phyloP scores from a whole-genome alignment of 2,329 filamentous ascomycete genomes.

The Cephalotrichum gorgonifer region DNA sequence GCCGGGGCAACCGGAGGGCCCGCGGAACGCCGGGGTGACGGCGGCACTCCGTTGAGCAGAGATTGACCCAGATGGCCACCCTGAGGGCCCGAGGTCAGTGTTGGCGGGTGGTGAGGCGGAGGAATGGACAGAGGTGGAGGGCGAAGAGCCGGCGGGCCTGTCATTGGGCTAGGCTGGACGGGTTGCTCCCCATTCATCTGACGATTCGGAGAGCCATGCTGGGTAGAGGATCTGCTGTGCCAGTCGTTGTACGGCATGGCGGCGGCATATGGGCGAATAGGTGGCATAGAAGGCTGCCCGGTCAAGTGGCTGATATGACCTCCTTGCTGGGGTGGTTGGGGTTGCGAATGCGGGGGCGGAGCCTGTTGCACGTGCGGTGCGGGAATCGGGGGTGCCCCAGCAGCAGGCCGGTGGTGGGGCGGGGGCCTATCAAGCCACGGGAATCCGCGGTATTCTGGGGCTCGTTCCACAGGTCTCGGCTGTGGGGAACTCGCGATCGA shows the following conservation, averaged over 20 bases:
- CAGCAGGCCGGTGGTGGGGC: not conserved
- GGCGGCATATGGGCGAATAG: conserved; percentile 17
- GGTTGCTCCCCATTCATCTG: conserved; percentile 38
- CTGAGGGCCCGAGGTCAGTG: conserved; percentile 28
- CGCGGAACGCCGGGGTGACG: conserved; percentile 11
- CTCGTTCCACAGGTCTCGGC: not conserved
- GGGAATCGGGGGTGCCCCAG: not conserved
- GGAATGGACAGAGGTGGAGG: conserved; percentile 35
- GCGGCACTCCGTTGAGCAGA: conserved; percentile 23
- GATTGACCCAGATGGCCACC: conserved; percentile 28
- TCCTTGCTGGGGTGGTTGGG: conserved; percentile 7
- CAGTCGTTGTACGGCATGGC: conserved; percentile 11
- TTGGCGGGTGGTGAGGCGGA: conserved; percentile 29
- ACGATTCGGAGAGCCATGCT: conserved; percentile 35
- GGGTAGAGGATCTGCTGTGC: conserved; percentile 11
- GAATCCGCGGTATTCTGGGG: not conserved
- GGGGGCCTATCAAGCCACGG: not conserved
- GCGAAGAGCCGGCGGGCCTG: conserved; percentile 33
- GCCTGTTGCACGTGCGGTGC: conserved; percentile 6
- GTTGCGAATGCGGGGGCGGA: conserved; percentile 9
- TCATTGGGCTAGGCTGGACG: conserved; percentile 18
- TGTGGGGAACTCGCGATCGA: not conserved
- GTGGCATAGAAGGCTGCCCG: conserved; percentile 9
- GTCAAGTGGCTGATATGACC: conserved; percentile 5
- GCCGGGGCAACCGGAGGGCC: not conserved